A percentile compares a stretch with the other conserved stretches of the same genome.
These are phyloP conservation scores for Psilocybe cyanescens DNA, from an alignment of 768 basidiomycete species.

Conservation along the genomic window DNA sequence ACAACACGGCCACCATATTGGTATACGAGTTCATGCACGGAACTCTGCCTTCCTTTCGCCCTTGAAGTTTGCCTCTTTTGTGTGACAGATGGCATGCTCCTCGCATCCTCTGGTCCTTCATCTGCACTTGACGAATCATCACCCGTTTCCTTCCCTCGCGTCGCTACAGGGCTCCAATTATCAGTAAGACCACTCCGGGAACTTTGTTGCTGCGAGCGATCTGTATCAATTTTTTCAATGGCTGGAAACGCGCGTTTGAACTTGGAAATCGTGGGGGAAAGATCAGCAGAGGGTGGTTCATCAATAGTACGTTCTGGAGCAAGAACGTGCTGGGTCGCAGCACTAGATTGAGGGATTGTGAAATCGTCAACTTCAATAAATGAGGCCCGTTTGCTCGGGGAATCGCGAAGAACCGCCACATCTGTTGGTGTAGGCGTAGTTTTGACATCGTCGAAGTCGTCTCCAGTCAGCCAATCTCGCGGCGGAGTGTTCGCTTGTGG, in stretches of 20 bases:
- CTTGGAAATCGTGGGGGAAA: slow-evolving; percentile 42
- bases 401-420: slow-evolving; percentile 63
- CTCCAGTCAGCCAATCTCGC: slow-evolving; percentile 80
- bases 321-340: slow-evolving; percentile 39
- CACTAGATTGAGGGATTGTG: slow-evolving; percentile 39
- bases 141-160: slow-evolving; percentile 27
- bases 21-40: slow-evolving; percentile 83
- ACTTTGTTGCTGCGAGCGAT: slow-evolving; percentile 10
- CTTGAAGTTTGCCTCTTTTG: slow-evolving; percentile 32
- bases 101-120: slow-evolving; percentile 57
- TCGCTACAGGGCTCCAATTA: slow-evolving; percentile 51
- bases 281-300: slow-evolving; percentile 21
- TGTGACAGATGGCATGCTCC: slow-evolving; percentile 28
- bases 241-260: slow-evolving; percentile 41
- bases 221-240: slow-evolving; percentile 32
- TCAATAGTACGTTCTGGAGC: slow-evolving; percentile 21
- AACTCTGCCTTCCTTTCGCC: slow-evolving; percentile 69
- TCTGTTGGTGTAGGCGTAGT: slow-evolving; percentile 25
- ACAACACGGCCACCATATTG: slow-evolving; percentile 66
- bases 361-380: slow-evolving; percentile 54
- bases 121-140: slow-evolving; percentile 59
- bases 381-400: slow-evolving; percentile 75
- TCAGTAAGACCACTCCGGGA: slow-evolving; percentile 35
- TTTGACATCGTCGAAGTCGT: slow-evolving; percentile 44
- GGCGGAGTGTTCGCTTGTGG: slow-evolving; percentile 24